A percentile compares a stretch with the other conserved stretches of the same genome.
These are phyloP conservation scores for Cucumis variabilis DNA, from an alignment of 331 rosid genomes.

Conservation along the genomic window DNA sequence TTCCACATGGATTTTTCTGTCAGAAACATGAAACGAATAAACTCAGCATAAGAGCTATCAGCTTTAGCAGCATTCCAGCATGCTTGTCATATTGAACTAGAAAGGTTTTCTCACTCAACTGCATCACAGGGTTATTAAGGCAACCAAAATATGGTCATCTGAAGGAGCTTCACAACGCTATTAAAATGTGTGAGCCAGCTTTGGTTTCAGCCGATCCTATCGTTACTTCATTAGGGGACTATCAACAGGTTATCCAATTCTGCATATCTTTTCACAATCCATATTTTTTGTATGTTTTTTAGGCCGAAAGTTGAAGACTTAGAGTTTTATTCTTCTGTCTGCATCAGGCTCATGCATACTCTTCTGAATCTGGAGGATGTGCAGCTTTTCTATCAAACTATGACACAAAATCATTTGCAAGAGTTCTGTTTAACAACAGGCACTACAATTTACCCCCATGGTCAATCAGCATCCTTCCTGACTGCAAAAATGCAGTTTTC, in stretches of 20 bases:
- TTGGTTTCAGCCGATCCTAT: conserved; percentile 87
- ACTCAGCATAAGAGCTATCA: conserved; percentile 7
- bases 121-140: conserved; percentile 69
- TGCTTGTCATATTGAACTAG: background rate
- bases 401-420: conserved; percentile 69
- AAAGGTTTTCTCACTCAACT: conserved; percentile 29
- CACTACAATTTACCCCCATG: conserved; percentile 98
- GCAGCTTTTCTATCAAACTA: conserved; percentile 93
- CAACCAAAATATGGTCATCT: conserved; percentile 97
- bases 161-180: conserved; percentile 92
- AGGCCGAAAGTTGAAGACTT: background rate
- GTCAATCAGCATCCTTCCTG: conserved; percentile 97
- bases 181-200: conserved; percentile 81
- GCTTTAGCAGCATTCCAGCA: background rate
- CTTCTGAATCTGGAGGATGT: conserved; percentile 85
- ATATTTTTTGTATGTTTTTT: background rate
- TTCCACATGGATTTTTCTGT: background rate
- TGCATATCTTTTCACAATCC: background rate
- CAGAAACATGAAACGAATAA: background rate
- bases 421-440: conserved; percentile 91
- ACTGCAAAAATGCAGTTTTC: conserved; percentile 86
- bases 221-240: conserved; percentile 81
- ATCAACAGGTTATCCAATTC: conserved; percentile 70
- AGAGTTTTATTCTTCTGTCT: background rate
- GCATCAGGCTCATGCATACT: conserved; percentile 80